Percentiles rank a stretch among this genome's conserved stretches.
These are phyloP conservation scores for Peronospora belbahrii DNA, from an alignment of 352 stramenopile genomes.

Conservation along the genomic window DNA sequence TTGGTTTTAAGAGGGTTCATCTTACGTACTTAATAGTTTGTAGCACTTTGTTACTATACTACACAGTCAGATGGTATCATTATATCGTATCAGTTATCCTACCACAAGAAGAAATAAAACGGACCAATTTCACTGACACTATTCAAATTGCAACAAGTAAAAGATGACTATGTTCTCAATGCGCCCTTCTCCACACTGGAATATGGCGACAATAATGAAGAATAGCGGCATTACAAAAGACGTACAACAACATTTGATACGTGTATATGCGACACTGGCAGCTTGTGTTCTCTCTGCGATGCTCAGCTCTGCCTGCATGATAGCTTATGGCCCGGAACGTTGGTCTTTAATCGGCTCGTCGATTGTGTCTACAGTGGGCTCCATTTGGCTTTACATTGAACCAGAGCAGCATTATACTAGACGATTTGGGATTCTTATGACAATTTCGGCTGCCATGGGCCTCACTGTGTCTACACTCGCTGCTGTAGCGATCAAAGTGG, in stretches of 20 bases:
- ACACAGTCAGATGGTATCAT: too few relatives aligned
- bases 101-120: too few relatives aligned
- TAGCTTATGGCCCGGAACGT: slow-evolving; percentile 32
- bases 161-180: slow-evolving; percentile 29
- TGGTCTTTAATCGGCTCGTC: slow-evolving; percentile 42
- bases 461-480: slow-evolving; percentile 68
- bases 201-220: slow-evolving; percentile 58
- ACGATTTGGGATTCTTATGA: slow-evolving; percentile 63
- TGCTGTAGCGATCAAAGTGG: slow-evolving; percentile 58
- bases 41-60: too few relatives aligned
- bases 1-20: too few relatives aligned
- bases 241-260: slow-evolving; percentile 59
- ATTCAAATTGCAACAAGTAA: slow-evolving; percentile 8
- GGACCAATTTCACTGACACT: too few relatives aligned
- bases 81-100: too few relatives aligned
- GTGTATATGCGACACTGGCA: slow-evolving; percentile 64
- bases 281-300: slow-evolving; percentile 50
- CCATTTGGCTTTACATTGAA: slow-evolving; percentile 57
- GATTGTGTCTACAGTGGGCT: slow-evolving; percentile 36
- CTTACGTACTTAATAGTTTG: too few relatives aligned
- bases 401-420: slow-evolving; percentile 43
- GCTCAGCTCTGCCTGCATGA: slow-evolving; percentile 30
- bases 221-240: slow-evolving; percentile 57
- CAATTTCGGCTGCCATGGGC: slow-evolving; percentile 57
- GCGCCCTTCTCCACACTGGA: slow-evolving; percentile 28